Evolutionary conservation across 768 basidiomycete species (phyloP), one percentile per base, ranked within the genome.

Genomic region (Trametes sanguinea): DNA sequence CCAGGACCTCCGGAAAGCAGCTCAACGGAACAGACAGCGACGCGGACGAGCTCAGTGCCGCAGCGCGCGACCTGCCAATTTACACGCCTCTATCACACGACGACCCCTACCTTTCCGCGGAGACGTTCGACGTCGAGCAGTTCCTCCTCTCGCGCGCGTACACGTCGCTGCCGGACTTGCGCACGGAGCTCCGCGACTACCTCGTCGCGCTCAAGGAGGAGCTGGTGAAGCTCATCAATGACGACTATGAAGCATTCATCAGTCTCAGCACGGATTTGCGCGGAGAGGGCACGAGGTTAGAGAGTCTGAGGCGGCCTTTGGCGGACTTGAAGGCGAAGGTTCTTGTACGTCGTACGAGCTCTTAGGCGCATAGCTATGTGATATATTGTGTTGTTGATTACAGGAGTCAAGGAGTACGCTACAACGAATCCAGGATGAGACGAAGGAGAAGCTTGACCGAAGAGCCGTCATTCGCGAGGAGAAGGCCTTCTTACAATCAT

Each of bases 231-330:
- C 85, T 98, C 69, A 97, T 98, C 73, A 98, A 99, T 75, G 90
- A 94, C 68, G 97, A 98, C 76, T 99, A 98, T 70, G 95, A 95
- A 73, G 95, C 95, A 13, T 99, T 98, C 72, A 96, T 98, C 69
- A 94, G 92, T 67, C 80, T 99, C 33, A 95, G 95, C 65, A 95
- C 95, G 3, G 94, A 98, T 68, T 73, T 98, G 65, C 83, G 87
- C 66, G 94, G 90, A 46, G 95, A 98, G 75, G 90, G 91, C 2
- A 78, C 80, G 42, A 80, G 93, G 65, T 73, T 96, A 67, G 80
- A 82, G 60, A 78, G 82, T 60, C 71, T 99, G 60, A 86, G 87
- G 65, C 74, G 73, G 29, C 95, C 96, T 0, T 73, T 99, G 54
- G 74, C 70, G 8, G 80, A 77, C 22, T 72, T 98, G 22, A 85